Base-by-base conservation (phyloP, 306 rosid species). In the Vigna mungo region DNA sequence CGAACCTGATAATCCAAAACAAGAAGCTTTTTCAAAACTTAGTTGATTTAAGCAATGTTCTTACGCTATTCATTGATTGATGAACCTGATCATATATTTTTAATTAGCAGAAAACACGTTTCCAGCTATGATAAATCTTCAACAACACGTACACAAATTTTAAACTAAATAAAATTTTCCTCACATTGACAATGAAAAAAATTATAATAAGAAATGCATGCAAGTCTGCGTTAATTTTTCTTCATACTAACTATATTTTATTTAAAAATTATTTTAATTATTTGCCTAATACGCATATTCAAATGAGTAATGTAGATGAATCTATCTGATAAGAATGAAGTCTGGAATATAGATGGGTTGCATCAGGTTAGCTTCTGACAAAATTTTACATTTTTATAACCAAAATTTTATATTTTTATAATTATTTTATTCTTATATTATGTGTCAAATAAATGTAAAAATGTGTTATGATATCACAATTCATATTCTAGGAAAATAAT, bases 321-420 rank as follows among this genome's bases (percentile, higher is more conserved):
- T 67, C 68, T 25, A 48, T 75, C 68, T 67, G 59, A 68, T 77
- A 60, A 77, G 59, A 67, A 43, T 43, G 69, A 77, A n/a, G n/a
- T n/a, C n/a, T n/a, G n/a, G n/a, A n/a, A n/a, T n/a, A n/a, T n/a
- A n/a, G n/a, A n/a, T n/a, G n/a, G n/a, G n/a, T n/a, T n/a, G n/a
- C n/a, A n/a, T n/a, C n/a, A n/a, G n/a, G n/a, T n/a, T n/a, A n/a
- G n/a, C n/a, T n/a, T n/a, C n/a, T n/a, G n/a, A n/a, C n/a, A n/a
- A n/a, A n/a, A n/a, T n/a, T n/a, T n/a, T n/a, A n/a, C n/a, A n/a
- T n/a, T n/a, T n/a, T n/a, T n/a, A n/a, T n/a, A n/a, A n/a, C n/a
- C n/a, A n/a, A n/a, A n/a, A n/a, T n/a, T n/a, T n/a, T n/a, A n/a
- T n/a, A n/a, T n/a, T n/a, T n/a, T n/a, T n/a, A n/a, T n/a, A n/a